Evolutionary conservation across 176 grass and related monocot species (phyloP), one percentile per base, ranked within the genome.

Genomic region (Pontederia paniculata): DNA sequence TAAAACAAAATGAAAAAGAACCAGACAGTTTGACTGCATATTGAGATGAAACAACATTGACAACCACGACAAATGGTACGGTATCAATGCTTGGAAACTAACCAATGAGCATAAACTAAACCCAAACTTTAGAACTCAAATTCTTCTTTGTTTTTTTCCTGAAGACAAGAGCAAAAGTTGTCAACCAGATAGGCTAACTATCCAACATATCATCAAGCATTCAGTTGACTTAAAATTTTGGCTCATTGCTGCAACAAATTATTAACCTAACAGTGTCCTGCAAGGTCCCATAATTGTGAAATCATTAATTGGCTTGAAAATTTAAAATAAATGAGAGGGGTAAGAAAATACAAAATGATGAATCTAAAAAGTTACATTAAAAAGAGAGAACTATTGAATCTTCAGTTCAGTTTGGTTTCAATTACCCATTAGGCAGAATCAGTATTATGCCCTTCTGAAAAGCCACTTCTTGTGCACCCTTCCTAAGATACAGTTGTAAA

Each of bases 191-290:
- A 52, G 50, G 50, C 9, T 37, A 37, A n/a, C n/a, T 54, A 8
- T 54, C 19, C 10, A 10, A 11, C 23, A 23, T 20, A 13, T 25
- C 21, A 56, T 15, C 54, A 12, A 23, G 13, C 21, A 28, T 25
- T 56, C 23, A 13, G 21, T 56, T 56, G 54, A 20, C 54, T 23
- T 37, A 37, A 37, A 2, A 37, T 37, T 37, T 37, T 37, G 1
- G 28, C 28, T 37, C 28, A 37, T 37, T 2, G 28, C 28, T 37
- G 28, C 1, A 37, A 37, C 54, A 81, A 75, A 70, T 82, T 82
- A 88, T 82, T 78, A 79, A 82, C 70, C 74, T 79, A 75, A 73
- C 68, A 77, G 45, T 70, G 55, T 81, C 71, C 72, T 75, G 71
- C 71, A 76, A 55, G 67, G 48, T 82, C 75, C 74, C 37, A 61